Percentiles rank a stretch among this genome's conserved stretches.
Conservation (phyloP, 2,329 filamentous ascomycete species). For the Bipolaris victoriae region DNA sequence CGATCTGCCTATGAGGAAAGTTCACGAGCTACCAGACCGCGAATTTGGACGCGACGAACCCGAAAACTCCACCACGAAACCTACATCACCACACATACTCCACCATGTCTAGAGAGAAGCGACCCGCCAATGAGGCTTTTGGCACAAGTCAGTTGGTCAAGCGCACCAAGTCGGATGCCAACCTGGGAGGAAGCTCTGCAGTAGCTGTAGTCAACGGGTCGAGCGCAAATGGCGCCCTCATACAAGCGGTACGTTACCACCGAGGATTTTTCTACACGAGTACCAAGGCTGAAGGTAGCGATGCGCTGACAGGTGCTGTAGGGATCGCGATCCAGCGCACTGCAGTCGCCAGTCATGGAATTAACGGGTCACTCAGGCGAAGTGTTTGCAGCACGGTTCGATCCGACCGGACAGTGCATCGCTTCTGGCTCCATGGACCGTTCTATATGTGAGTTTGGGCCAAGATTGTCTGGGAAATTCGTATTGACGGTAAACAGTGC, state of each 20-base stretch:
- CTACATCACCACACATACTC: constrained; percentile 2
- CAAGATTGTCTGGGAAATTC: constrained; percentile 14
- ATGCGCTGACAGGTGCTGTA: constrained; percentile 53
- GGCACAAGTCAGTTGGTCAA: constrained; percentile 83
- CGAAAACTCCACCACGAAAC: not conserved
- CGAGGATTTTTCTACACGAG: constrained; percentile 43
- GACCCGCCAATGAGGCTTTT: constrained; percentile 85
- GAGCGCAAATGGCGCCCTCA: constrained; percentile 65
- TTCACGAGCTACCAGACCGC: constrained; percentile 23
- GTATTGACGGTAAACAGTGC: constrained; percentile 62
- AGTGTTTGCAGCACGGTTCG: constrained; percentile 88
- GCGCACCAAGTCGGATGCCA: constrained; percentile 75
- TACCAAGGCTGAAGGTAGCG: constrained; percentile 37
- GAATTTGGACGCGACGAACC: constrained; percentile 11
- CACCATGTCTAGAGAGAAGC: constrained; percentile 87
- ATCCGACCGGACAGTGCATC: constrained; percentile 84
- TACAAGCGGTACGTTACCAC: constrained; percentile 67
- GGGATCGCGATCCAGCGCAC: constrained; percentile 78
- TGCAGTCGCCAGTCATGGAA: constrained; percentile 94
- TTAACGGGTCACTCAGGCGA: constrained; percentile 79
- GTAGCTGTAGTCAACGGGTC: constrained; percentile 64
- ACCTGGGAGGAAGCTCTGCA: constrained; percentile 59
- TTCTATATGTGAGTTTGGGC: constrained; percentile 71
- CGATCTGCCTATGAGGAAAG: constrained; percentile 22
- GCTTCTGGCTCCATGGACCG: constrained; percentile 96